Evolutionary conservation across 257 asterid genomes (phyloP).

Genomic region (Rubia yunnanensis): DNA sequence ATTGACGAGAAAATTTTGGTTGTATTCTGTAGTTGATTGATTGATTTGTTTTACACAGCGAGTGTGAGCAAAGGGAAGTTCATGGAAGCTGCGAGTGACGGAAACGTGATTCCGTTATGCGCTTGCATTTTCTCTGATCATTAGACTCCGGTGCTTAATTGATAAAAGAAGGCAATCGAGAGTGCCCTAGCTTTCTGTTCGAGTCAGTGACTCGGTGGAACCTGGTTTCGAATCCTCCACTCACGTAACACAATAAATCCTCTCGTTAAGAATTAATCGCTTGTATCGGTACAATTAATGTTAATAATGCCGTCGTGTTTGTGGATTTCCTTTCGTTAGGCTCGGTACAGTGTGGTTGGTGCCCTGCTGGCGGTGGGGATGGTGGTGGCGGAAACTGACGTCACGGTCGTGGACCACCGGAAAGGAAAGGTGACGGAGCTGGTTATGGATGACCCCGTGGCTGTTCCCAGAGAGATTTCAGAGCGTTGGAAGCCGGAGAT

Average conservation of each 20-base stretch:
- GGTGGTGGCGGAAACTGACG: constrained; percentile 63
- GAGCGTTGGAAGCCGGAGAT: constrained; percentile 68
- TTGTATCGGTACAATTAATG: neutral
- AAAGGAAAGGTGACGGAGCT: constrained; percentile 37
- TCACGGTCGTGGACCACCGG: constrained; percentile 56
- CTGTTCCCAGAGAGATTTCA: constrained; percentile 52
- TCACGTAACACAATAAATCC: constrained; percentile 70
- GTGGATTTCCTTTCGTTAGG: constrained; percentile 29
- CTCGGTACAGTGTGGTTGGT: constrained; percentile 85
- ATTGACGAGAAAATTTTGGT: neutral
- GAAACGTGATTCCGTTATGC: constrained; percentile 64
- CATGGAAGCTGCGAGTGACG: constrained; percentile 48
- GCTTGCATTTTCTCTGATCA: constrained; percentile 86
- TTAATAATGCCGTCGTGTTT: no score
- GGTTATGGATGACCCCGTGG: constrained; percentile 63
- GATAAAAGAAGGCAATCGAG: constrained; percentile 81
- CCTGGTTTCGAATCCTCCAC: constrained; percentile 53
- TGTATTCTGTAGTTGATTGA: neutral
- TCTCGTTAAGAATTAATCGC: constrained; percentile 21
- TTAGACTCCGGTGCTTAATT: constrained; percentile 87
- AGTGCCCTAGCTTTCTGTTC: constrained; percentile 82
- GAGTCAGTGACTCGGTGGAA: constrained; percentile 90
- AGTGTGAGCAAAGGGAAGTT: constrained; percentile 50
- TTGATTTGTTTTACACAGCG: constrained; percentile 23
- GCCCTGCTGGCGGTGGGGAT: constrained; percentile 77